Evolutionary conservation across 2,329 filamentous ascomycete genomes (phyloP).

Genomic region (Ambrosiella xylebori): DNA sequence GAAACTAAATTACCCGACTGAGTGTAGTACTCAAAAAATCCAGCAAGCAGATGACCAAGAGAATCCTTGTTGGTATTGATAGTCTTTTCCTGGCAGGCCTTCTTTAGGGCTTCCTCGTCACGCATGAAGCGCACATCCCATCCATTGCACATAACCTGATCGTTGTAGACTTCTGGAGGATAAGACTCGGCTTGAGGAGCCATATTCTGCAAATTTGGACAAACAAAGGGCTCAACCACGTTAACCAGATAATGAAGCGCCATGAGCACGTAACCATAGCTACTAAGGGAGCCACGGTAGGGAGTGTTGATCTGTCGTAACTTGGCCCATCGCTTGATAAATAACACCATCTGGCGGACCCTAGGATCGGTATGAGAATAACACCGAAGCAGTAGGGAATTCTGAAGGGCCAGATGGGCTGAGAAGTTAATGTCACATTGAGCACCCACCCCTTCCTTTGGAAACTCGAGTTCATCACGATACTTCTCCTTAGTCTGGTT

Average conservation of each 20-base stretch:
- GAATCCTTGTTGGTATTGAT: constrained; percentile 54
- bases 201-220: constrained; percentile 61
- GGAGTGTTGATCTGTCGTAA: constrained; percentile 69
- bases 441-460: constrained; percentile 59
- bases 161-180: constrained; percentile 20
- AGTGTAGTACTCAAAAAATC: constrained; percentile 81
- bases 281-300: constrained; percentile 71
- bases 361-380: constrained; percentile 67
- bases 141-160: constrained; percentile 38
- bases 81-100: constrained; percentile 37
- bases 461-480: constrained; percentile 54
- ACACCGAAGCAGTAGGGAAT: constrained; percentile 65
- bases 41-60: constrained; percentile 53
- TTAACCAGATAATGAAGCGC: constrained; percentile 82
- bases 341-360: constrained; percentile 62
- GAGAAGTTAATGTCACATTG: constrained; percentile 89
- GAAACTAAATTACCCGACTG: constrained; percentile 38
- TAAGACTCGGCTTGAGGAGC: constrained; percentile 25
- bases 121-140: constrained; percentile 63
- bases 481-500: constrained; percentile 29
- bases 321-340: constrained; percentile 86
- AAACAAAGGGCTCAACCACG: constrained; percentile 60
- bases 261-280: constrained; percentile 87
- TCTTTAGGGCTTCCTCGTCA: constrained; percentile 50
- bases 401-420: constrained; percentile 66